Conservation (phyloP, 495 filamentous ascomycete genomes). For the Podospora conica region DNA sequence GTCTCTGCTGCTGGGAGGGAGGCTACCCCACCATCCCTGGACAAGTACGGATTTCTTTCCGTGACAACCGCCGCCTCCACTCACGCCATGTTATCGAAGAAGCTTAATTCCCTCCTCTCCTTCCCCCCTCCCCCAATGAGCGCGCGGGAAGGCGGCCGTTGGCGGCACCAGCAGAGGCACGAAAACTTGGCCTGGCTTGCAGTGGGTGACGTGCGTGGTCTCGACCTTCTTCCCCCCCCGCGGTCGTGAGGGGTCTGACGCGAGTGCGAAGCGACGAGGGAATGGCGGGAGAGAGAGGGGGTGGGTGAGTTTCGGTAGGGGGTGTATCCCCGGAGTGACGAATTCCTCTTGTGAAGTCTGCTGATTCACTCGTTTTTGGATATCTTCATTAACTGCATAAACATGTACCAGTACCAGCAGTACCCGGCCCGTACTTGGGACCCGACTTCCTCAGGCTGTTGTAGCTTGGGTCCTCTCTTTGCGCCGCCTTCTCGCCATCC, state of each 20-base stretch:
- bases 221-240: neutral
- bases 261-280: too few relatives aligned
- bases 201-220: neutral
- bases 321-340: neutral
- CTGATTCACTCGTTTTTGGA: conserved; percentile 1
- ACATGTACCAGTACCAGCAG: neutral
- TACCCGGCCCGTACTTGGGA: neutral
- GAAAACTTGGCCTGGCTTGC: neutral
- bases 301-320: too few relatives aligned
- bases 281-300: too few relatives aligned
- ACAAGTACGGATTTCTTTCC: neutral
- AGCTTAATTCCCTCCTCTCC: neutral
- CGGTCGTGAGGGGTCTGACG: too few relatives aligned
- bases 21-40: neutral
- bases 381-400: conserved; percentile 15
- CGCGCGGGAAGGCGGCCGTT: neutral
- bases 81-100: neutral
- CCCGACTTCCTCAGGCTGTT: neutral
- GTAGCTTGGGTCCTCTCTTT: neutral
- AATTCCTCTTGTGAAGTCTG: neutral
- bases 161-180: neutral
- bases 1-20: neutral
- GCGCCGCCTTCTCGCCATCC: neutral
- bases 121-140: neutral
- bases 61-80: neutral